Percentiles rank a stretch among this genome's conserved stretches.
phyloP scores from a whole-genome alignment of 139 green algal genomes.

The Diplosphaera chodatii region DNA sequence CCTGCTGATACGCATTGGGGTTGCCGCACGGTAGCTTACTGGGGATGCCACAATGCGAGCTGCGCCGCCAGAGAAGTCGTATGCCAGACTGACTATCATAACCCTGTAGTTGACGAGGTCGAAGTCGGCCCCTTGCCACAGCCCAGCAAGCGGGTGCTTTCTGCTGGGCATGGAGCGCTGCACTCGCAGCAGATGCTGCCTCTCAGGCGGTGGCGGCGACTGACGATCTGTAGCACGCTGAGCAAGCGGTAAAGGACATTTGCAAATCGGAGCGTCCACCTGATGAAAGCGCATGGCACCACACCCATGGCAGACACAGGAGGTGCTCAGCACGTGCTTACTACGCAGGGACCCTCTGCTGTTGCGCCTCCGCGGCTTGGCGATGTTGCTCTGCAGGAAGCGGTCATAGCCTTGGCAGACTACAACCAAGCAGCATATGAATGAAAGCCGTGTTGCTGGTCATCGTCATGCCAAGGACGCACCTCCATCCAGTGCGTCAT shows the following conservation, averaged over 20 bases:
- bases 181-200: conserved; percentile 25
- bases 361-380: background rate
- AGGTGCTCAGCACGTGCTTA: too few relatives aligned
- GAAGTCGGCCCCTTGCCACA: conserved; percentile 10
- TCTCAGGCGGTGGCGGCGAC: background rate
- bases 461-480: too few relatives aligned
- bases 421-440: too few relatives aligned
- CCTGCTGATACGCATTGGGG: too few relatives aligned
- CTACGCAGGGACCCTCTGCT: background rate
- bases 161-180: conserved; percentile 8
- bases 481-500: conserved; percentile 43
- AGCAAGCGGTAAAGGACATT: too few relatives aligned
- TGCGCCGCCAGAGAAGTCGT: conserved; percentile 20
- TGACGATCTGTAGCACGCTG: background rate
- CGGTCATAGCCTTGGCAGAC: background rate
- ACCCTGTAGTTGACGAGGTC: background rate
- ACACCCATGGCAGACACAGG: too few relatives aligned
- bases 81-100: conserved; percentile 14
- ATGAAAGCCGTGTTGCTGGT: too few relatives aligned
- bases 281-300: too few relatives aligned
- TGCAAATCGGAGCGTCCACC: too few relatives aligned
- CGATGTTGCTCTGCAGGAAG: background rate
- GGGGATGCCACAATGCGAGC: conserved; percentile 15
- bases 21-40: background rate
- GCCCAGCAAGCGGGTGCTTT: conserved; percentile 27